These are phyloP conservation scores for Colletotrichum kahawae DNA, from an alignment of 2,329 filamentous ascomycete species.

Conservation along the genomic window DNA sequence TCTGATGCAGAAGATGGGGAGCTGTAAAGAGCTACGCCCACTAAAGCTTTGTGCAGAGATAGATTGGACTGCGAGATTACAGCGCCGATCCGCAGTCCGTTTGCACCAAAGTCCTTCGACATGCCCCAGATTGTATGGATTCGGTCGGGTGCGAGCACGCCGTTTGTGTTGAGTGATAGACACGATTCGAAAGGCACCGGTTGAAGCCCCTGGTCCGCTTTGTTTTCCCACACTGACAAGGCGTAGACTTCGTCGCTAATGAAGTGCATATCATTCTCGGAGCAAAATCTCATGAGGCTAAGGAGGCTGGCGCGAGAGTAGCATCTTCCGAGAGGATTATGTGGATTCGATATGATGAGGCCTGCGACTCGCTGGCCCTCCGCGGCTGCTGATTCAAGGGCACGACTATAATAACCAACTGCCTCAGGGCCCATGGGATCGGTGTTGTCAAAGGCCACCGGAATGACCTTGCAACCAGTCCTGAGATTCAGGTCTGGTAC, in stretches of 20 bases:
- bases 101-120: slow-evolving; percentile 46
- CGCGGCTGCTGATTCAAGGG: slow-evolving; percentile 41
- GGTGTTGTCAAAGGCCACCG: background rate
- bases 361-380: background rate
- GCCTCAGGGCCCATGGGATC: background rate
- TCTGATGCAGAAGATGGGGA: background rate
- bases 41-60: slow-evolving; percentile 26
- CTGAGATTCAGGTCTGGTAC: slow-evolving; percentile 48
- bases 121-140: slow-evolving; percentile 43
- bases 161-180: slow-evolving; percentile 30
- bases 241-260: slow-evolving; percentile 56
- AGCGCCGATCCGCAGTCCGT: slow-evolving; percentile 45
- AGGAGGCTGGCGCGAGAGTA: background rate
- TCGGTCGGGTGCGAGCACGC: slow-evolving; percentile 42
- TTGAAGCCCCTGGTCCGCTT: slow-evolving; percentile 37
- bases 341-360: slow-evolving; percentile 28
- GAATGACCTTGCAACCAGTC: slow-evolving; percentile 35
- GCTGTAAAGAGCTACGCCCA: background rate
- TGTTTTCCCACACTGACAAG: slow-evolving; percentile 44
- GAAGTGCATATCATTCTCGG: slow-evolving; percentile 42
- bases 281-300: background rate
- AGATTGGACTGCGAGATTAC: slow-evolving; percentile 24
- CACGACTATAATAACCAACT: background rate
- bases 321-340: slow-evolving; percentile 37
- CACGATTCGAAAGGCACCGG: slow-evolving; percentile 45